phyloP scores from a whole-genome alignment of 805 yeast genomes.

The Kluyveromyces lactis region DNA sequence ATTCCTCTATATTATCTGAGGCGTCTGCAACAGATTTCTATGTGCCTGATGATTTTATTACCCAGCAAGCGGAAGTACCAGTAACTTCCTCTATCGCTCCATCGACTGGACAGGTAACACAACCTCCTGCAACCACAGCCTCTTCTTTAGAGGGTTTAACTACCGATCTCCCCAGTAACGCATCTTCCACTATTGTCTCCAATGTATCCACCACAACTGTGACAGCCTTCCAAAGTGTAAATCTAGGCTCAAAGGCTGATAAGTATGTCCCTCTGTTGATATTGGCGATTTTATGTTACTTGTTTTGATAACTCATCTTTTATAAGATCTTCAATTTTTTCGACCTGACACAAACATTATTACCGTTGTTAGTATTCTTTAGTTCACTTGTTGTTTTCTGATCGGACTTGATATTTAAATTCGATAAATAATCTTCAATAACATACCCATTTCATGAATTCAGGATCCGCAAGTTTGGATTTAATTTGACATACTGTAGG shows the following conservation, averaged over 20 bases:
- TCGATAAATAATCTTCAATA: no score
- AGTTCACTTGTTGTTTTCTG: neutral
- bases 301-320: neutral
- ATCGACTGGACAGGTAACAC: no score
- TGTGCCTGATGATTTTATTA: constrained; percentile 20
- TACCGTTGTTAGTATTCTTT: neutral
- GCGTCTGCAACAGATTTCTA: constrained; percentile 18
- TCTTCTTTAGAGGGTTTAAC: no score
- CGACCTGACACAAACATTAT: constrained; percentile 1
- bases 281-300: neutral
- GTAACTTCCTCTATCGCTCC: no score
- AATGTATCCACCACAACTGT: neutral
- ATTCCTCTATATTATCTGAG: constrained; percentile 15
- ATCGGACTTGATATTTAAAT: no score
- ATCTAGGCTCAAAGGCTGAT: neutral
- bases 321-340: constrained; percentile 5
- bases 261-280: constrained; percentile 1
- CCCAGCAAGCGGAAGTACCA: neutral
- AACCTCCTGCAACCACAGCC: no score
- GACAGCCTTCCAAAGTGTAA: neutral
- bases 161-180: no score
- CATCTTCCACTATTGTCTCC: neutral
- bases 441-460: constrained; percentile 25
- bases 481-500: constrained; percentile 12
- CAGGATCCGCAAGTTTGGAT: constrained; percentile 17